Base-by-base conservation (phyloP, 208 protist species). In the Phytomonas sp. region DNA sequence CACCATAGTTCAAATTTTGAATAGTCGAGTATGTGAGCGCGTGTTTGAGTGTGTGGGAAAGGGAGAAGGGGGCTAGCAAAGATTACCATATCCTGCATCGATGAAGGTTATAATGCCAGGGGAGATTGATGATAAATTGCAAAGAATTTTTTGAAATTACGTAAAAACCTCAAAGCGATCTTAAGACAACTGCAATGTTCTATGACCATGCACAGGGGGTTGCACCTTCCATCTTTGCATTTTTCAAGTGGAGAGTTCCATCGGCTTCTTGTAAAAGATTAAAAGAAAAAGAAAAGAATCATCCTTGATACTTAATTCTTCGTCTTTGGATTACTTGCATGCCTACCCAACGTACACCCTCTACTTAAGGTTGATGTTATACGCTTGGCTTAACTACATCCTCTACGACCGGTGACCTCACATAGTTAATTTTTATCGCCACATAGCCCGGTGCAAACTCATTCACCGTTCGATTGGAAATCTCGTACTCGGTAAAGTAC, bases 361-460 rank as follows among this genome's bases (percentile, higher is more conserved):
- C 31, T 19, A 26, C 59, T 45, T 19, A 19, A n/a, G 63, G 14
- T n/a, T 26, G 4, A 37, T 52, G 52, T 67, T 69, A 23, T 29
- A 26, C 31, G 14, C 52, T 73, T 63, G 36, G 30, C 30, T 40
- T 61, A 0, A 42, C 65, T 30, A 52, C 29, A 59, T 49, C 75
- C 26, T 83, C 63, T 32, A 72, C 59, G 29, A 65, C 69, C 4
- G 61, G 37, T 65, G 70, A 77, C 74, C 61, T 78, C 2, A 89
- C 78, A 70, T 93, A 95, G 80, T 95, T 95, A 12, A 88, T 74
- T 66, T 93, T 93, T 78, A 95, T 82, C n/a, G 86, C 83, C 37
- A 87, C 79, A 75, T 92, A 91, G 3, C 87, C 86, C 2, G 86
- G 88, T 0, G 84, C 67, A 63, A 94, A 93, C 79, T 95, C 91